These are phyloP conservation scores for Ogataea zsoltii DNA, from an alignment of 805 yeast species.

Conservation along the genomic window DNA sequence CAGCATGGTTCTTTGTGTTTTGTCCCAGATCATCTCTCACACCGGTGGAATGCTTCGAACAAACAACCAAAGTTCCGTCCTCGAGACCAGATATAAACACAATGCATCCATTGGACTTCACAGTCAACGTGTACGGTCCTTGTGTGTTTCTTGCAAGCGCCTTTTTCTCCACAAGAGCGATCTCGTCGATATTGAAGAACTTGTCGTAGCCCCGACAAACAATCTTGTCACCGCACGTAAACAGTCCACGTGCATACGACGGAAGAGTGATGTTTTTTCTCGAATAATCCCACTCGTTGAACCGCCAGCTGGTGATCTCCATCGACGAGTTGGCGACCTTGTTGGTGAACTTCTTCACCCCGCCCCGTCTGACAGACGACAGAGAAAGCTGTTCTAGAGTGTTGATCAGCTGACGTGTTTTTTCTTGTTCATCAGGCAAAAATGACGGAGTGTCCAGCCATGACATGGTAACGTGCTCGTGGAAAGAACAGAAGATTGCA, in stretches of 20 bases:
- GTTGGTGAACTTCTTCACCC: slow-evolving; percentile 27
- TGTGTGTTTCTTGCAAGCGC: slow-evolving; percentile 45
- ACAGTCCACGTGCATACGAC: slow-evolving; percentile 79
- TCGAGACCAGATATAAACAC: slow-evolving; percentile 75
- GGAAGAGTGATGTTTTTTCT: slow-evolving; percentile 59
- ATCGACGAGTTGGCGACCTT: slow-evolving; percentile 23
- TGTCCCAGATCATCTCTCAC: slow-evolving; percentile 38
- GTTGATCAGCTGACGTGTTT: slow-evolving; percentile 13
- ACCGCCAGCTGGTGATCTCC: slow-evolving; percentile 62
- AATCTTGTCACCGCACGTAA: slow-evolving; percentile 51
- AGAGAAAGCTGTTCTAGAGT: slow-evolving; percentile 15
- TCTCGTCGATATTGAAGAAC: slow-evolving; percentile 82
- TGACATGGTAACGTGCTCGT: not conserved
- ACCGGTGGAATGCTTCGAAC: slow-evolving; percentile 92
- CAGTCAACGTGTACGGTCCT: slow-evolving; percentile 81
- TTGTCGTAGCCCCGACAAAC: slow-evolving; percentile 90
- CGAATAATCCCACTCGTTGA: slow-evolving; percentile 87
- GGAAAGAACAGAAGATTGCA: not conserved
- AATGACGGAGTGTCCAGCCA: slow-evolving; percentile 4
- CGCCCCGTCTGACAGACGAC: slow-evolving; percentile 23
- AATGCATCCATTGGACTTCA: slow-evolving; percentile 94
- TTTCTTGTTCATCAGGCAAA: slow-evolving; percentile 1
- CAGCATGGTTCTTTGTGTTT: slow-evolving; percentile 65
- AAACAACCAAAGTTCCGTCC: slow-evolving; percentile 78
- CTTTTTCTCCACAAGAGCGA: slow-evolving; percentile 49